These are phyloP conservation scores for Apiotrichum gamsii DNA, from an alignment of 1,284 basidiomycete species.

Conservation along the genomic window DNA sequence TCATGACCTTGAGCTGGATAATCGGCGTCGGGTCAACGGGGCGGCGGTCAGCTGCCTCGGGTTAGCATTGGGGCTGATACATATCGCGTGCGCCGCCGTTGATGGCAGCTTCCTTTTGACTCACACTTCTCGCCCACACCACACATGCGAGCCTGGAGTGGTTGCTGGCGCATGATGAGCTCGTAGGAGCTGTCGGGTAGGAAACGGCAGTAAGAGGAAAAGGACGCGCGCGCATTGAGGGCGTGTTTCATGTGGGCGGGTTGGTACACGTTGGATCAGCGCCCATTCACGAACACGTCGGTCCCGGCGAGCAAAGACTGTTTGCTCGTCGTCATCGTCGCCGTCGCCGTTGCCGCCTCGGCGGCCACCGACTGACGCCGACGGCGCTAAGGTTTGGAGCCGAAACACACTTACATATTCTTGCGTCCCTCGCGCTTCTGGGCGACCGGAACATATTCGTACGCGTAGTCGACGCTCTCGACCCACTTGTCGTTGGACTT, in stretches of 20 bases:
- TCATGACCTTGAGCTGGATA: slow-evolving; percentile 83
- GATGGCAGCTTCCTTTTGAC: too few species aligned
- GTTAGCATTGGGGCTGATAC: slow-evolving; percentile 9
- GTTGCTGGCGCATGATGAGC: slow-evolving; percentile 76
- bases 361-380: too few species aligned
- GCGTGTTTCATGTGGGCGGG: too few species aligned
- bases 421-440: slow-evolving; percentile 23
- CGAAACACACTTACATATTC: slow-evolving; percentile 36
- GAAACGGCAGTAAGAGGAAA: too few species aligned
- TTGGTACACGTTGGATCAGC: too few species aligned
- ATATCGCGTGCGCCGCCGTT: too few species aligned
- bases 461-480: slow-evolving; percentile 37
- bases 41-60: slow-evolving; percentile 69
- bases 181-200: slow-evolving; percentile 60
- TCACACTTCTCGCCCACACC: slow-evolving; percentile 78
- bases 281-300: too few species aligned
- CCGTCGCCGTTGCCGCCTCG: too few species aligned
- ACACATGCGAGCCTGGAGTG: slow-evolving; percentile 80
- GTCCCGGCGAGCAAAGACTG: too few species aligned
- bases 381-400: too few species aligned
- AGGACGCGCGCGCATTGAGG: too few species aligned
- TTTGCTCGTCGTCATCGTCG: too few species aligned
- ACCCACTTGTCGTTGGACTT: slow-evolving; percentile 18
- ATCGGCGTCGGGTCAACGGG: slow-evolving; percentile 96
- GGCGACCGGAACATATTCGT: slow-evolving; percentile 41